Conservation (phyloP, 495 filamentous ascomycete species). For the Neurospora intermedia region DNA sequence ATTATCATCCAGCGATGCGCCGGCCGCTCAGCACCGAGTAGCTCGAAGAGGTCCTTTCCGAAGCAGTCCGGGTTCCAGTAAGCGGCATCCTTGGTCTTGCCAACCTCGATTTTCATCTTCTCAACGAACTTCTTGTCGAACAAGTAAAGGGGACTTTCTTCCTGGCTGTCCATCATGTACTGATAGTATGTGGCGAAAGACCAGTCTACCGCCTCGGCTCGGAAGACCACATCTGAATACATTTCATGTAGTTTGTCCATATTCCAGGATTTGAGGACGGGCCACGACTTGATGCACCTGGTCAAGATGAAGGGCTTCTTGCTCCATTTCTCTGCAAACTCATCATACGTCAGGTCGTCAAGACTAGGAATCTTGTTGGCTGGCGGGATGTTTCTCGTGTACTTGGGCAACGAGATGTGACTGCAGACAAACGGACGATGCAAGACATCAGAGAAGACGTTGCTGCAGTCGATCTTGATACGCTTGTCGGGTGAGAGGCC, state of each 20-base stretch:
- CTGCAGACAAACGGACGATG: constrained; percentile 90
- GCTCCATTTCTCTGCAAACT: constrained; percentile 68
- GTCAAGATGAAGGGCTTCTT: constrained; percentile 83
- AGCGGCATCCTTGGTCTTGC: constrained; percentile 39
- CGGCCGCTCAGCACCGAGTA: constrained; percentile 69
- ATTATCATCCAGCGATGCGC: constrained; percentile 91
- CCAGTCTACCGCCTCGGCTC: constrained; percentile 94
- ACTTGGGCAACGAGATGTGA: constrained; percentile 56
- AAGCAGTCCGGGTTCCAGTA: constrained; percentile 88
- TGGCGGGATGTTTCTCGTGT: constrained; percentile 56
- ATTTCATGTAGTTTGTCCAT: constrained; percentile 48
- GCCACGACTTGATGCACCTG: constrained; percentile 73
- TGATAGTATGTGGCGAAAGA: constrained; percentile 63
- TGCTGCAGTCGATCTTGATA: constrained; percentile 53
- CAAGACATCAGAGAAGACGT: constrained; percentile 83
- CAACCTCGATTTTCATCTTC: constrained; percentile 67
- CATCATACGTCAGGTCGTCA: constrained; percentile 53
- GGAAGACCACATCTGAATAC: constrained; percentile 60
- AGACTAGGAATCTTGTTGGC: constrained; percentile 65
- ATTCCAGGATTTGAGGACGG: constrained; percentile 65
- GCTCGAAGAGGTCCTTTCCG: constrained; percentile 75
- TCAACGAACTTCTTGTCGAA: constrained; percentile 83
- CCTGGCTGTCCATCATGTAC: constrained; percentile 73
- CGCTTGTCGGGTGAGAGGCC: constrained; percentile 40
- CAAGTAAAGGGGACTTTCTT: constrained; percentile 88